Evolutionary conservation across 345 rosid species (phyloP).

Genomic region (Lepidium africanum): DNA sequence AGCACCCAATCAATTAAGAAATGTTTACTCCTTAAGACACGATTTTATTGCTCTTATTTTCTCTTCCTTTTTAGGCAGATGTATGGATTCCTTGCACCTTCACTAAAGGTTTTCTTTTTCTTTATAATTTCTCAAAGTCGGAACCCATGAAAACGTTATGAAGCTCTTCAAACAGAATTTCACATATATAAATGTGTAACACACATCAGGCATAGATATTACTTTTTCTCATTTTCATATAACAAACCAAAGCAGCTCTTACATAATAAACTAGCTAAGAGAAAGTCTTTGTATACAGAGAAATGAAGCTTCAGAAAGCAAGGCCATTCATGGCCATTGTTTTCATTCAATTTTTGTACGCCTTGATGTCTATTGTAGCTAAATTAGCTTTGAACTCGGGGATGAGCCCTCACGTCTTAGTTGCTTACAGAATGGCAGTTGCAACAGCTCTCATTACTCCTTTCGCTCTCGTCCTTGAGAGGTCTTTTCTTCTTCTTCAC

Average conservation of each 20-base stretch:
- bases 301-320: slow-evolving; percentile 22
- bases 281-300: neutral
- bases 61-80: neutral
- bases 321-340: slow-evolving; percentile 34
- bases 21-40: slow-evolving; percentile 9
- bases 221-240: neutral
- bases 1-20: neutral
- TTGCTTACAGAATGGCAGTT: slow-evolving; percentile 58
- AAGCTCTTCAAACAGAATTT: slow-evolving; percentile 11
- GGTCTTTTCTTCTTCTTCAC: slow-evolving; percentile 22
- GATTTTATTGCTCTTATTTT: slow-evolving; percentile 7
- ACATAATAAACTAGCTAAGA: neutral
- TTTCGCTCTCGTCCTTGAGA: slow-evolving; percentile 58
- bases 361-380: slow-evolving; percentile 35
- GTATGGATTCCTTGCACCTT: slow-evolving; percentile 17
- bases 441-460: slow-evolving; percentile 65
- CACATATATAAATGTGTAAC: neutral
- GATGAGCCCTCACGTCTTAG: slow-evolving; percentile 50
- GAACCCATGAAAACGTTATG: slow-evolving; percentile 24
- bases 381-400: slow-evolving; percentile 35
- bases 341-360: slow-evolving; percentile 33
- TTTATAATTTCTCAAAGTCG: neutral
- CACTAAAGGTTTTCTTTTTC: neutral
- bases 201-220: neutral
- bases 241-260: neutral